phyloP scores from a whole-genome alignment of 768 basidiomycete genomes.

The Pleurotus platypus region DNA sequence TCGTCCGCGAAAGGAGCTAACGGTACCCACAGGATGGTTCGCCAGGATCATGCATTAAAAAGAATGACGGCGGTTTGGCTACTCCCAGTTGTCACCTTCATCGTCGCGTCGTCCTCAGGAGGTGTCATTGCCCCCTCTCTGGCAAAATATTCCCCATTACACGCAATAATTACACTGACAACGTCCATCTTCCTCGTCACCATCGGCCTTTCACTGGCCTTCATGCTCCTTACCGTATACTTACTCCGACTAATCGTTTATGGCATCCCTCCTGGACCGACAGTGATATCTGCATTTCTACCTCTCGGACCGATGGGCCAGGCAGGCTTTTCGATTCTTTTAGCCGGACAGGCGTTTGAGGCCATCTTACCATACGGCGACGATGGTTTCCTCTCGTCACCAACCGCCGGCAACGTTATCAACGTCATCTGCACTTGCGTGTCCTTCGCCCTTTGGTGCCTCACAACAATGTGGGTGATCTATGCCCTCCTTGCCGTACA shows the following conservation, averaged over 20 bases:
- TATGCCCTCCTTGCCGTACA: conserved; percentile 50
- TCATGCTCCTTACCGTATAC: conserved; percentile 68
- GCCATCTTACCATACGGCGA: conserved; percentile 24
- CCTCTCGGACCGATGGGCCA: conserved; percentile 74
- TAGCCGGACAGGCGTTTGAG: conserved; percentile 50
- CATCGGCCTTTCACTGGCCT: conserved; percentile 53
- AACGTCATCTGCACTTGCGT: conserved; percentile 42
- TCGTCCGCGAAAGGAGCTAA: background rate
- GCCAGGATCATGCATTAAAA: conserved; percentile 50
- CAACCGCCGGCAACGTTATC: conserved; percentile 30
- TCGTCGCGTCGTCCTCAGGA: conserved; percentile 69
- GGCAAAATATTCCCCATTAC: conserved; percentile 33
- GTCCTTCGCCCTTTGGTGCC: conserved; percentile 55
- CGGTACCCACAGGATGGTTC: conserved; percentile 42
- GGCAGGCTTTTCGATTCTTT: conserved; percentile 52
- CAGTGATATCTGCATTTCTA: conserved; percentile 62
- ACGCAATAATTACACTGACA: conserved; percentile 53
- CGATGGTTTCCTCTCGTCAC: conserved; percentile 5
- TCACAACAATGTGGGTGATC: conserved; percentile 61
- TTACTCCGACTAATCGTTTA: conserved; percentile 53
- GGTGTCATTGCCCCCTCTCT: conserved; percentile 54
- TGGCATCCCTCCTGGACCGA: conserved; percentile 45
- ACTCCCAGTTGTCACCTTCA: conserved; percentile 70
- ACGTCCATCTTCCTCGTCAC: conserved; percentile 53
- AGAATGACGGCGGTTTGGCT: conserved; percentile 66